Conservation (phyloP, 2,329 filamentous ascomycete species). For the Curvularia eragrostidis region DNA sequence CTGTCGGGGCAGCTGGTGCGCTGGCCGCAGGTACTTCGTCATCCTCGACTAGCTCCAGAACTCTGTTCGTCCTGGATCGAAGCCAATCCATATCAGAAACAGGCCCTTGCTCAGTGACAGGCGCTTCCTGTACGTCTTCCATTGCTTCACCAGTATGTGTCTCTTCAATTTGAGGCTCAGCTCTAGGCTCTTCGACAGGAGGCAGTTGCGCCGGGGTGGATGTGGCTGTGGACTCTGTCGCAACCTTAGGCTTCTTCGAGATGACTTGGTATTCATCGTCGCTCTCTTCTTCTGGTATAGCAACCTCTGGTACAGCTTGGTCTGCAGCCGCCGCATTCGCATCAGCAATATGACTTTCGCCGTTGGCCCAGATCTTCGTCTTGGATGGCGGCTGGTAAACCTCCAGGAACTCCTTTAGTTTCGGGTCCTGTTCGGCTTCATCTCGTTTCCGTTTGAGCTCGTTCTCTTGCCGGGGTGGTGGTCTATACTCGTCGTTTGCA, state of each 20-base stretch:
- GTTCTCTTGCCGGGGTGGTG: slow-evolving; percentile 36
- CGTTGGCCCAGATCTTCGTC: slow-evolving; percentile 68
- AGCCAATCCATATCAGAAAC: slow-evolving; percentile 89
- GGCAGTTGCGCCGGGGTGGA: slow-evolving; percentile 13
- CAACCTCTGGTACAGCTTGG: slow-evolving; percentile 30
- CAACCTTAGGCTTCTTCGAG: slow-evolving; percentile 54
- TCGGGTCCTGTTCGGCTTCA: slow-evolving; percentile 68
- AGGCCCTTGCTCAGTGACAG: slow-evolving; percentile 47
- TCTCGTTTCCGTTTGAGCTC: slow-evolving; percentile 73
- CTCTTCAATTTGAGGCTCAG: neutral
- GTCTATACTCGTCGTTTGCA: slow-evolving; percentile 34
- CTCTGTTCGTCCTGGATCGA: slow-evolving; percentile 82
- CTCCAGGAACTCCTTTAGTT: slow-evolving; percentile 84
- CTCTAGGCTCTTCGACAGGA: neutral
- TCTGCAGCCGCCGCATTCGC: slow-evolving; percentile 21
- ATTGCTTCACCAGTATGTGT: slow-evolving; percentile 27
- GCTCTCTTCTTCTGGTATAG: slow-evolving; percentile 60
- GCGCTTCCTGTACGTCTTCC: slow-evolving; percentile 22
- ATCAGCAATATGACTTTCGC: slow-evolving; percentile 47
- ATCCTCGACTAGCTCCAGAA: slow-evolving; percentile 83
- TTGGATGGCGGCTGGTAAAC: slow-evolving; percentile 77
- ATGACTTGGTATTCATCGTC: slow-evolving; percentile 78
- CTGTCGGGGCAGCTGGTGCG: neutral
- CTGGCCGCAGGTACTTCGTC: slow-evolving; percentile 58
- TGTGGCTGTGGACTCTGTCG: slow-evolving; percentile 7